Evolutionary conservation across 2,329 filamentous ascomycete species (phyloP), one percentile per base, ranked within the genome.

Genomic region (Whalleya microplaca): DNA sequence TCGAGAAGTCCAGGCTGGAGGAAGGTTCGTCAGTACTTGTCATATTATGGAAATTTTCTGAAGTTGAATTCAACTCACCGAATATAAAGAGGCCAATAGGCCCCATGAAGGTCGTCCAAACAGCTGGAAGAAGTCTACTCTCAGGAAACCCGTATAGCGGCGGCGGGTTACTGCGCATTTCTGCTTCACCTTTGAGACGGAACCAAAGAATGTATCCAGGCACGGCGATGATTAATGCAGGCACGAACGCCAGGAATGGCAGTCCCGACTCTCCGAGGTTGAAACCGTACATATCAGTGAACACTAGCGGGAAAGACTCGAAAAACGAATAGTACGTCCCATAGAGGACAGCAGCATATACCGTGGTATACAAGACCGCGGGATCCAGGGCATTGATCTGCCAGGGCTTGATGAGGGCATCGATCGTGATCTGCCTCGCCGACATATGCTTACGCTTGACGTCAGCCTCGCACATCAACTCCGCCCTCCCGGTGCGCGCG

Each of bases 221-320:
- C n/a, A 75, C 65, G 1, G 67, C 73, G 41, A 78, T 62, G 0
- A 75, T 51, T 42, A 71, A 71, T 6, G 72, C 73, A 2, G 78
- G 72, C 16, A 76, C 62, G 59, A 79, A 75, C 55, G 69, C 72
- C 16, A 77, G 59, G 68, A 80, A 80, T 21, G 75, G 71, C 0
- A 80, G 62, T 5, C 77, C 76, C 29, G 73, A 68, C 41, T 75
- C 61, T 10, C 75, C 75, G 2, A 77, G 66, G 61, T 71, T 75
- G 71, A 82, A 79, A 40, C 69, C 66, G 65, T 82, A 80, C 47
- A 75, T 67, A 16, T 67, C 66, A 14, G 69, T 64, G 64, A 78
- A 82, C 50, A 80, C 77, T 7, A 80, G 66, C 1, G 78, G 78
- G 57, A 81, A 80, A 1, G 71, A 73, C 52, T 80, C 78, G 65